Percentiles rank a stretch among this genome's conserved stretches.
Evolutionary conservation across 768 basidiomycete species (phyloP).

Genomic region (Wakefieldia striispora): DNA sequence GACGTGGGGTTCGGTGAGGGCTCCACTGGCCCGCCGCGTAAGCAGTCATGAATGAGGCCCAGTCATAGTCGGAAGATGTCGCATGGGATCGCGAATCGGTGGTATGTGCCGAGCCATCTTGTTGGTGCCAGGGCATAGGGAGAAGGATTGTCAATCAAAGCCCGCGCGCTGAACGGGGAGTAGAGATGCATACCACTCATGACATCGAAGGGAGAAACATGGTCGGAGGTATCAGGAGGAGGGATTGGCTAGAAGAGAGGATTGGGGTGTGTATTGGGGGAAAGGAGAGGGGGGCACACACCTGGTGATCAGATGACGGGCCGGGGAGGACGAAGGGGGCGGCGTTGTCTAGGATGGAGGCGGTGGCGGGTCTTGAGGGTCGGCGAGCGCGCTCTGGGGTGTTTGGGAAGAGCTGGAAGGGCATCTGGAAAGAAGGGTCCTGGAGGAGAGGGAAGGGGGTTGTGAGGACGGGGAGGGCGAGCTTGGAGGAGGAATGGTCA

Average conservation of each 20-base stretch:
- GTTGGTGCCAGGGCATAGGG: constrained; percentile 19
- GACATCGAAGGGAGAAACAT: constrained; percentile 6
- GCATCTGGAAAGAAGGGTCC: constrained; percentile 28
- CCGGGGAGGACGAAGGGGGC: constrained; percentile 41
- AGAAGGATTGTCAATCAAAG: constrained; percentile 3
- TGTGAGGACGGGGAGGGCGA: constrained; percentile 16
- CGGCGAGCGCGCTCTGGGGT: constrained; percentile 27
- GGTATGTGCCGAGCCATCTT: constrained; percentile 11
- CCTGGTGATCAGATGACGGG: constrained; percentile 17
- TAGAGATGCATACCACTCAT: constrained; percentile 23
- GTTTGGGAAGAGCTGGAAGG: constrained; percentile 33
- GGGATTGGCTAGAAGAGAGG: constrained; percentile 4
- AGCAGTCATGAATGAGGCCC: constrained; percentile 73
- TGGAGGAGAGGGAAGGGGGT: constrained; percentile 24
- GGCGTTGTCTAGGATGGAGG: constrained; percentile 43
- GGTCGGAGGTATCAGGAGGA: constrained; percentile 11
- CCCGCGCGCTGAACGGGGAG: background rate
- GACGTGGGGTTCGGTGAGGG: constrained; percentile 65
- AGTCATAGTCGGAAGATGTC: constrained; percentile 48
- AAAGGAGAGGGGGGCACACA: constrained; percentile 3
- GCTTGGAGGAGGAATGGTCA: constrained; percentile 14
- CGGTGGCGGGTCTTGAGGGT: constrained; percentile 40
- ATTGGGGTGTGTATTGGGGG: background rate
- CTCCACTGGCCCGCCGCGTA: constrained; percentile 82
- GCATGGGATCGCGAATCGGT: constrained; percentile 19